Evolutionary conservation across 2,329 filamentous ascomycete genomes (phyloP), one percentile per base, ranked within the genome.

Genomic region (Paraphaeosphaeria sporulosa): DNA sequence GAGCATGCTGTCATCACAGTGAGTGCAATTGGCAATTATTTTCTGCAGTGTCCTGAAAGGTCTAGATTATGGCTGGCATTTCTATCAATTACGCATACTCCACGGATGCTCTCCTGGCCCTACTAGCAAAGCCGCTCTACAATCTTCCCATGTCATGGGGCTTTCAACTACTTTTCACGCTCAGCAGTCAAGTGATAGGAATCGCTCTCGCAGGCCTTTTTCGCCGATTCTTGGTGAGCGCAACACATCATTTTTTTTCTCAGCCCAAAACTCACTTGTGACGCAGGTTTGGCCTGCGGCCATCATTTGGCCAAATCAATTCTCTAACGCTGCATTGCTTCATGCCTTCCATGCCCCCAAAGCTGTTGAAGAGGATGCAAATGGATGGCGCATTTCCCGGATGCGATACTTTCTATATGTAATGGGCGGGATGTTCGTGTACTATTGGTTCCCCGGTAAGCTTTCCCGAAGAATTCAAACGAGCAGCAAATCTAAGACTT

Each of bases 271-370:
- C 42, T 56, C 23, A 58, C 21, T 10, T 15, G 21, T 23, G 1
- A 15, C 19, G 84, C 87, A 12, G 87, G 88, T 65, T 13, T 67
- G 61, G 62, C 87, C 86, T 3, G 87, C 89, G 0, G 86, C 89
- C 10, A 91, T 92, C 88, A 91, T 92, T 60, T 92, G 90, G 89
- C 90, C 90, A 0, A 83, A 81, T 1, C 90, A 87, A 52, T 80
- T 93, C 25, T 88, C 90, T 55, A 85, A 86, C 5, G 85, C 89
- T 8, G 86, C 88, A 0, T 78, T 92, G 38, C 89, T 92, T 80
- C 89, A 89, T 66, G 88, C 89, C 61, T 88, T 93, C 81, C 90
- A 93, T 70, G 90, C 92, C 65, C 84, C 85, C 65, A 80, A 80
- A 13, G 73, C 78, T 27, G 81, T 84, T 0, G 82, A 88, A 62